A percentile compares a stretch with the other conserved stretches of the same genome.
Evolutionary conservation across 2,329 filamentous ascomycete genomes (phyloP).

Genomic region (Akanthomyces dipterigenus): DNA sequence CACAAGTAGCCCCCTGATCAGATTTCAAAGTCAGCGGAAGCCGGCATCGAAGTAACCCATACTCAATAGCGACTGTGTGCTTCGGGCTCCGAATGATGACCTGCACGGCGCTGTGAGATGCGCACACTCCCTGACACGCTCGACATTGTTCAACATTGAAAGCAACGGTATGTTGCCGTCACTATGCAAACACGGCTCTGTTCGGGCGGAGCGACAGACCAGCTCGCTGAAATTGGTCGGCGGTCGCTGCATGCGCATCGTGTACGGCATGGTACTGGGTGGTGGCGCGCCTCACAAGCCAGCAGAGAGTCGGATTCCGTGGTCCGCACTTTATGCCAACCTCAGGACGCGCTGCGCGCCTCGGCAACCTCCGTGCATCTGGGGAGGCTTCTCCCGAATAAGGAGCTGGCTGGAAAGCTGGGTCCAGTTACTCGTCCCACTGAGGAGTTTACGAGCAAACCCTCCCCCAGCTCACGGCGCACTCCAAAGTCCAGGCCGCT

Average conservation of each 20-base stretch:
- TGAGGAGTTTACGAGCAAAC: not conserved
- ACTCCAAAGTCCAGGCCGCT: not conserved
- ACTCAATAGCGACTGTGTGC: not conserved
- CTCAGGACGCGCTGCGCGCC: not conserved
- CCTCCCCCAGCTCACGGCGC: not conserved
- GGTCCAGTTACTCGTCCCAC: not conserved
- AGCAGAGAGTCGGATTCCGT: not conserved
- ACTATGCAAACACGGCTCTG: not conserved
- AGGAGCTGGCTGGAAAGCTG: not conserved
- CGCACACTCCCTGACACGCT: not conserved
- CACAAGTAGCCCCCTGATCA: not conserved
- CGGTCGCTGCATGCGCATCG: not conserved
- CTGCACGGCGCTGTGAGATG: not conserved
- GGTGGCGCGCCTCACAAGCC: conserved; percentile 4
- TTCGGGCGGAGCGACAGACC: not conserved
- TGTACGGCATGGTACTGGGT: conserved; percentile 7
- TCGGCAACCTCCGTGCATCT: not conserved
- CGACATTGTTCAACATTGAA: not conserved
- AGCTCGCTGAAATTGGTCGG: not conserved
- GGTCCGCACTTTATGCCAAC: not conserved
- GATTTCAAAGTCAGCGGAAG: not conserved
- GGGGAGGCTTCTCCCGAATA: not conserved
- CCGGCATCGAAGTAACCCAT: not conserved
- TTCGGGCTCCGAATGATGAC: not conserved
- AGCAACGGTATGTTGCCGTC: no score